Conservation (phyloP, 805 yeast species). For the Kregervanrija pseudodelftensis region DNA sequence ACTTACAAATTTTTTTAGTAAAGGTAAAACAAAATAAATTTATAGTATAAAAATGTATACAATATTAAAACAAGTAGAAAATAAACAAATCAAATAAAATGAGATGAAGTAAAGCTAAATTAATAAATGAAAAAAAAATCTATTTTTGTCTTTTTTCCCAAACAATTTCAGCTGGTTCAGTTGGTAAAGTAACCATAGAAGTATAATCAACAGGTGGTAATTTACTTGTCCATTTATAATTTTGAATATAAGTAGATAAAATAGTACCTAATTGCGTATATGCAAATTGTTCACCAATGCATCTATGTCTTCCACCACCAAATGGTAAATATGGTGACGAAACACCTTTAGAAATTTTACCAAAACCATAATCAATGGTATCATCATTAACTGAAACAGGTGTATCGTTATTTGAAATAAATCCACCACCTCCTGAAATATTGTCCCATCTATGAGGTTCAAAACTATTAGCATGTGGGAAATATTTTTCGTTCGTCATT, state of each 20-base stretch:
- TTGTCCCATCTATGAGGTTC: slow-evolving; percentile 85
- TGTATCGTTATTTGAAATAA: slow-evolving; percentile 19
- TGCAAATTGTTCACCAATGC: slow-evolving; percentile 98
- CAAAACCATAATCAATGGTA: slow-evolving; percentile 89
- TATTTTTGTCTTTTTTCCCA: slow-evolving; percentile 57
- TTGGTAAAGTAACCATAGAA: slow-evolving; percentile 90
- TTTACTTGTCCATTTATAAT: slow-evolving; percentile 67
- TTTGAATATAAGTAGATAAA: slow-evolving; percentile 65
- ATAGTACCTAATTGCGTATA: slow-evolving; percentile 86
- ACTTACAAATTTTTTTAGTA: neutral
- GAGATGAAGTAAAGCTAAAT: neutral
- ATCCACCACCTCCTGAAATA: slow-evolving; percentile 21
- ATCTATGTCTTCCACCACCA: slow-evolving; percentile 99
- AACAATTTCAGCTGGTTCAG: slow-evolving; percentile 60
- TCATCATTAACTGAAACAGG: slow-evolving; percentile 27
- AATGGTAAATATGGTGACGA: slow-evolving; percentile 93
- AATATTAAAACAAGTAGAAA: neutral
- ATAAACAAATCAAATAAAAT: slow-evolving; percentile 1
- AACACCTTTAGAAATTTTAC: slow-evolving; percentile 93
- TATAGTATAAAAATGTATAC: neutral
- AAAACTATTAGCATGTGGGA: slow-evolving; percentile 66
- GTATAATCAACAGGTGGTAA: slow-evolving; percentile 71
- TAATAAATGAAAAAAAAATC: neutral
- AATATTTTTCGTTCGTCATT: slow-evolving; percentile 65
- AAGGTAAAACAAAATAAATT: neutral